phyloP scores from a whole-genome alignment of 2,329 filamentous ascomycete genomes.

The Leptodontidium sp. region DNA sequence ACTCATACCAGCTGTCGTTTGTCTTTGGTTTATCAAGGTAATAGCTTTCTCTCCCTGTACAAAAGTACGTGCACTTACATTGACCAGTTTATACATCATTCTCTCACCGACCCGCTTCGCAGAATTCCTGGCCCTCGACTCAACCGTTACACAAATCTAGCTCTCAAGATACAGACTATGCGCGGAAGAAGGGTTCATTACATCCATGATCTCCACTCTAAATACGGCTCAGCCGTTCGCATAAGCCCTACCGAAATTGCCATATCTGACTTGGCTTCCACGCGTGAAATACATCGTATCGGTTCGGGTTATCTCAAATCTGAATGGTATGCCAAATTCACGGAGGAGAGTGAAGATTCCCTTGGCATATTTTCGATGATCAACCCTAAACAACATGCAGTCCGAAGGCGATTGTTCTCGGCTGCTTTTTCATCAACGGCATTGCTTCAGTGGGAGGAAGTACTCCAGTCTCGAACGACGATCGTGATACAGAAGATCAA shows the following conservation, averaged over 20 bases:
- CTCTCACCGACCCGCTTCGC: conserved; percentile 18
- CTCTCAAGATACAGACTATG: conserved; percentile 23
- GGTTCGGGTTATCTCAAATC: conserved; percentile 48
- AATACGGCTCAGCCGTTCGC: conserved; percentile 27
- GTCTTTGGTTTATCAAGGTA: not conserved
- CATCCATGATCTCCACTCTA: conserved; percentile 28
- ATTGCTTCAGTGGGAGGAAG: conserved; percentile 10
- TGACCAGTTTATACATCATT: not conserved
- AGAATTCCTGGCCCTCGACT: conserved; percentile 25
- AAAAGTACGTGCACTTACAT: not conserved
- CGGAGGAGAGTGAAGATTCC: conserved; percentile 19
- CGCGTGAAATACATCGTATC: conserved; percentile 48
- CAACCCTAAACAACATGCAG: conserved; percentile 51
- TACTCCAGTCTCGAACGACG: not conserved
- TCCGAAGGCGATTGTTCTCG: conserved; percentile 53
- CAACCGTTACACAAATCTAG: conserved; percentile 24
- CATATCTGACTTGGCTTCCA: conserved; percentile 50
- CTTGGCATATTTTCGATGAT: conserved; percentile 51
- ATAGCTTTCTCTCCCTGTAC: not conserved
- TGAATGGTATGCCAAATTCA: conserved; percentile 43
- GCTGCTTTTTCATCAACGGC: conserved; percentile 35
- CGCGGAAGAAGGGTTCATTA: conserved; percentile 30
- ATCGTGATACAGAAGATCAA: conserved; percentile 7
- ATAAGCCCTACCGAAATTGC: conserved; percentile 49
- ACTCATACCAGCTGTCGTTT: not conserved